Evolutionary conservation across 768 basidiomycete species (phyloP), one percentile per base, ranked within the genome.

Genomic region (Boletales sp.): DNA sequence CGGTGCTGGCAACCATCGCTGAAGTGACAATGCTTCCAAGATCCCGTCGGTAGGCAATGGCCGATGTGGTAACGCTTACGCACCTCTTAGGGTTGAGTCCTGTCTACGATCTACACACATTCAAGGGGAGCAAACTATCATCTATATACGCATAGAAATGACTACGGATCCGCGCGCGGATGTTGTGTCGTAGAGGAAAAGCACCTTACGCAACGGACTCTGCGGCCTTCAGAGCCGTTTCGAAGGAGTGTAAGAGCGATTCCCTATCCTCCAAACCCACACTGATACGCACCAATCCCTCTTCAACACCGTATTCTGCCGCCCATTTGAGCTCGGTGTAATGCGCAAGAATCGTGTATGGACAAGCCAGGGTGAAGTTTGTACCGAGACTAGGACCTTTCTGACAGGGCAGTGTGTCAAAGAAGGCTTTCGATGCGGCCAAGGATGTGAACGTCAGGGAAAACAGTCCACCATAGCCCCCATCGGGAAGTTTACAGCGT

Each of bases 341-440:
- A 67, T 98, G 95, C 34, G 90, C 95, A 21, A 99, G 75, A 50
- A 98, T 83, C 10, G 91, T 90, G 65, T 91, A 98, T 21, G 94
- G 95, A 57, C 85, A 94, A 30, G 93, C 92, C 29, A 98, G 77
- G 2, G 95, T 97, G 67, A 97, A 97, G 75, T 92, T 97, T 18
- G 95, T 97, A 2, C 95, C 95, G 9, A 91, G 77, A 61, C 84
- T 86, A 0, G 95, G 95, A 3, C 95, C 95, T 66, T 98, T 99
- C 56, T 80, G 79, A 67, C 85, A 93, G 8, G 79, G 76, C 35
- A 99, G 74, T 0, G 81, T 72, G 67, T 99, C 91, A 60, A 87
- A 95, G 72, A 97, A 97, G 13, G 86, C 86, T 48, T 73, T 69
- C 3, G 89, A 85, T 0, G 88, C 87, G 2, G 72, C 72, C 11